A percentile compares a stretch with the other conserved stretches of the same genome.
These are phyloP conservation scores for Emericellopsis atlantica DNA, from an alignment of 2,329 filamentous ascomycete genomes.

Conservation along the genomic window DNA sequence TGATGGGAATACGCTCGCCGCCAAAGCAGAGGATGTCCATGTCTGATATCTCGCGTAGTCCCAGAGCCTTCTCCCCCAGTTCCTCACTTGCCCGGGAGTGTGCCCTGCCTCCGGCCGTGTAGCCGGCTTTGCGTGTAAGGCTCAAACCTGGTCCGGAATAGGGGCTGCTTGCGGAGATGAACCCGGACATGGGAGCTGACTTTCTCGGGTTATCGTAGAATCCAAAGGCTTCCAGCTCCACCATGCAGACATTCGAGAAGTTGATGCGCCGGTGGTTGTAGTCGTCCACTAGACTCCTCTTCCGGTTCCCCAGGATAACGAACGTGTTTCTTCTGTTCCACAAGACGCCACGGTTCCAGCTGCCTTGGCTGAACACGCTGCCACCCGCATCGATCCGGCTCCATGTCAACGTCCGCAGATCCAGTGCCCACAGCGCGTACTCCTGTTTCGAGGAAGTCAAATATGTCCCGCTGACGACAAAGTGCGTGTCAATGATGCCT, in stretches of 20 bases:
- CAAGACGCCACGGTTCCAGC: constrained; percentile 90
- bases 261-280: constrained; percentile 98
- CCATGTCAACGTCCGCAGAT: constrained; percentile 82
- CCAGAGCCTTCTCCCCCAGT: constrained; percentile 68
- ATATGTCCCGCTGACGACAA: constrained; percentile 95
- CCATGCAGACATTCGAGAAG: constrained; percentile 92
- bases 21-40: constrained; percentile 94
- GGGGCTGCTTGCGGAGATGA: constrained; percentile 69
- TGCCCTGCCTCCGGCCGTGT: constrained; percentile 62
- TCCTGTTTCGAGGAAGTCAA: constrained; percentile 96
- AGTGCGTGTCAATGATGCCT: constrained; percentile 88
- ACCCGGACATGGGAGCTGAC: constrained; percentile 65
- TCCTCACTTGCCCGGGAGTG: constrained; percentile 73
- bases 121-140: constrained; percentile 45
- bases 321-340: constrained; percentile 94
- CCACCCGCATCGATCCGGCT: constrained; percentile 90
- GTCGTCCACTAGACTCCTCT: constrained; percentile 87
- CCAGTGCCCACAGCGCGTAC: constrained; percentile 91
- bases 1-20: constrained; percentile 85
- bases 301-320: constrained; percentile 87
- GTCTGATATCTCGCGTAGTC: constrained; percentile 75
- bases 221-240: constrained; percentile 93
- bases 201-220: constrained; percentile 91
- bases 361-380: constrained; percentile 89
- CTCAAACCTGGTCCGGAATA: constrained; percentile 45